Percentiles rank a stretch among this genome's conserved stretches.
These are phyloP conservation scores for Lodderomyces oxycetoniae DNA, from an alignment of 1,139 yeast species.

Conservation along the genomic window DNA sequence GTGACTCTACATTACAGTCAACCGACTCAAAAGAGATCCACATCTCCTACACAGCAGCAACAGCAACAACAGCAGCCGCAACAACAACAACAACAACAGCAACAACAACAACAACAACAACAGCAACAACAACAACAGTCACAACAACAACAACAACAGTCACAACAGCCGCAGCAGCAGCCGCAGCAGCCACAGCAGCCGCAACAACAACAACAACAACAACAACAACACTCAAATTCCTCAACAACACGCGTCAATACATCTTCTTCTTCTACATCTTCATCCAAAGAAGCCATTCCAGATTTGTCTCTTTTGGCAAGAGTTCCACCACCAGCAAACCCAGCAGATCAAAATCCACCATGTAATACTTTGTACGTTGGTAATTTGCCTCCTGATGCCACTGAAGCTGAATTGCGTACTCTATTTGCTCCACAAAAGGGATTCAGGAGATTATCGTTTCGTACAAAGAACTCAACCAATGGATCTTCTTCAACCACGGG, in stretches of 20 bases:
- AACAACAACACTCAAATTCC: conserved; percentile 1
- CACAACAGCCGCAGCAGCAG: conserved; percentile 4
- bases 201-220: conserved; percentile 7
- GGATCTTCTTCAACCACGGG: background rate
- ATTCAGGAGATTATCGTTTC: conserved; percentile 83
- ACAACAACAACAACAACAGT: conserved; percentile 9
- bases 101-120: conserved; percentile 4
- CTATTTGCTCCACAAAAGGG: conserved; percentile 88
- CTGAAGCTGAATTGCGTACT: conserved; percentile 86
- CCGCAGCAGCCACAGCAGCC: conserved; percentile 4
- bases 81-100: too few relatives aligned
- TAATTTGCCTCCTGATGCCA: conserved; percentile 93
- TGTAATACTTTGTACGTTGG: conserved; percentile 97
- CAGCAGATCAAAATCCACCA: conserved; percentile 98
- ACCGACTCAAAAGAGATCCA: too few relatives aligned
- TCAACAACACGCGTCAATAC: conserved; percentile 4
- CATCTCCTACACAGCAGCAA: too few relatives aligned
- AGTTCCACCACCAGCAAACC: conserved; percentile 95
- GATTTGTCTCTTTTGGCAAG: conserved; percentile 68
- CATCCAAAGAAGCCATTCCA: conserved; percentile 45
- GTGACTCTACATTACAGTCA: too few relatives aligned
- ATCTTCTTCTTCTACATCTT: conserved; percentile 10
- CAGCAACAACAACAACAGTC: conserved; percentile 6
- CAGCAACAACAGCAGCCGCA: too few relatives aligned
- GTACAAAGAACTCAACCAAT: conserved; percentile 57